These are phyloP conservation scores for Sarocladiaceae sp. DNA, from an alignment of 2,329 filamentous ascomycete genomes.

Conservation along the genomic window DNA sequence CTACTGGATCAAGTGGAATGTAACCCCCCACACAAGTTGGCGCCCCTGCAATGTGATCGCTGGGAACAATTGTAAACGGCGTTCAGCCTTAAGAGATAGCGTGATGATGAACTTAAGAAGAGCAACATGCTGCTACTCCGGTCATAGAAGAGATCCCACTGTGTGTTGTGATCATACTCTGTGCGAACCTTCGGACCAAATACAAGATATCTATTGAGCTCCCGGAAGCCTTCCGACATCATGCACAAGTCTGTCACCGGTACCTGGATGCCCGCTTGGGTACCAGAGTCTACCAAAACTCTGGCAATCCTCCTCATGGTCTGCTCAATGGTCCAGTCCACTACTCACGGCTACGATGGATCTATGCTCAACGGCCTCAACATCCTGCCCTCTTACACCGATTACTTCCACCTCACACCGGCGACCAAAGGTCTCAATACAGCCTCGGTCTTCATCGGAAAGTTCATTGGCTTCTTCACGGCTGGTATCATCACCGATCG, in stretches of 20 bases:
- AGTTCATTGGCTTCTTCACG: conserved; percentile 37
- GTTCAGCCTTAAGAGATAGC: too few species aligned
- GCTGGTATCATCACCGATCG: conserved; percentile 33
- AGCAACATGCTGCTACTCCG: not conserved
- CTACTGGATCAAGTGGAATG: not conserved
- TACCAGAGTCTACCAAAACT: conserved; percentile 35
- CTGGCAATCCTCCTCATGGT: conserved; percentile 36
- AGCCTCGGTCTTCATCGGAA: conserved; percentile 49
- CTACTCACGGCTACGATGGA: conserved; percentile 34
- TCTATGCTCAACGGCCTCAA: conserved; percentile 55
- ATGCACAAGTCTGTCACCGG: conserved; percentile 24
- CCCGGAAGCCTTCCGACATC: not conserved
- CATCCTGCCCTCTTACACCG: conserved; percentile 50
- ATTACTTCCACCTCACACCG: conserved; percentile 50
- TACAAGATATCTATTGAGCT: not conserved
- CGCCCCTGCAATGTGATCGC: too few species aligned
- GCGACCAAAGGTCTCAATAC: conserved; percentile 52
- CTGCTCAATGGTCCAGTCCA: conserved; percentile 40
- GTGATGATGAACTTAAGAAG: not conserved
- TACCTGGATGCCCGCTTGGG: conserved; percentile 43
- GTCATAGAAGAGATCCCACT: too few species aligned
- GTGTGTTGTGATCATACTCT: too few species aligned
- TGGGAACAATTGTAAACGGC: too few species aligned
- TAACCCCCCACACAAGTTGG: not conserved
- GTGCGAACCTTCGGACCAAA: too few species aligned